Evolutionary conservation across 2,329 filamentous ascomycete genomes (phyloP).

Genomic region (Colletotrichum sp.): DNA sequence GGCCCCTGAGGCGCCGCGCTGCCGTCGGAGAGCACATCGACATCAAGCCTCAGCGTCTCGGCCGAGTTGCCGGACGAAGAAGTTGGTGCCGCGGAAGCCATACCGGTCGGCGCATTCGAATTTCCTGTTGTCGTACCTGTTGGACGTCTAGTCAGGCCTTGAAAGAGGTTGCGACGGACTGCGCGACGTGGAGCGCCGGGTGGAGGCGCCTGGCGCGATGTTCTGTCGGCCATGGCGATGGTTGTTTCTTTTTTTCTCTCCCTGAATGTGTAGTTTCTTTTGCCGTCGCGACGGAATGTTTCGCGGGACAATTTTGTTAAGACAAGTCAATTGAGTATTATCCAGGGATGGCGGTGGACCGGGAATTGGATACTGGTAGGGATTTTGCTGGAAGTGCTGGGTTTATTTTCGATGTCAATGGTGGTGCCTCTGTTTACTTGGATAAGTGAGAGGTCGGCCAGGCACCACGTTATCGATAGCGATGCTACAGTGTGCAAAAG

Average conservation of each 20-base stretch:
- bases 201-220: slow-evolving; percentile 1
- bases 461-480: slow-evolving; percentile 20
- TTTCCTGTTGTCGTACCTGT: slow-evolving; percentile 23
- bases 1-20: slow-evolving; percentile 13
- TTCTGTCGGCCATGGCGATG: slow-evolving; percentile 9
- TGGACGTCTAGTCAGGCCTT: slow-evolving; percentile 61
- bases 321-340: background rate
- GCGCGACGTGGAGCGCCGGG: slow-evolving; percentile 14
- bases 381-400: background rate
- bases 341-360: background rate
- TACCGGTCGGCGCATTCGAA: slow-evolving; percentile 17
- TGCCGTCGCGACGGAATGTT: background rate
- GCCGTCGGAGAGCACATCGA: slow-evolving; percentile 45
- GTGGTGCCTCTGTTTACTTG: slow-evolving; percentile 20
- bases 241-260: background rate
- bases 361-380: background rate
- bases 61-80: slow-evolving; percentile 35
- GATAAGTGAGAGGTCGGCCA: slow-evolving; percentile 4
- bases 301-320: background rate
- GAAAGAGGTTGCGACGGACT: slow-evolving; percentile 63
- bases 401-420: too few relatives aligned
- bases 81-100: background rate
- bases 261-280: background rate
- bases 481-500: too few relatives aligned
- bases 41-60: slow-evolving; percentile 53